phyloP scores from a whole-genome alignment of 495 filamentous ascomycete species.

The Aspergillus indologenus region DNA sequence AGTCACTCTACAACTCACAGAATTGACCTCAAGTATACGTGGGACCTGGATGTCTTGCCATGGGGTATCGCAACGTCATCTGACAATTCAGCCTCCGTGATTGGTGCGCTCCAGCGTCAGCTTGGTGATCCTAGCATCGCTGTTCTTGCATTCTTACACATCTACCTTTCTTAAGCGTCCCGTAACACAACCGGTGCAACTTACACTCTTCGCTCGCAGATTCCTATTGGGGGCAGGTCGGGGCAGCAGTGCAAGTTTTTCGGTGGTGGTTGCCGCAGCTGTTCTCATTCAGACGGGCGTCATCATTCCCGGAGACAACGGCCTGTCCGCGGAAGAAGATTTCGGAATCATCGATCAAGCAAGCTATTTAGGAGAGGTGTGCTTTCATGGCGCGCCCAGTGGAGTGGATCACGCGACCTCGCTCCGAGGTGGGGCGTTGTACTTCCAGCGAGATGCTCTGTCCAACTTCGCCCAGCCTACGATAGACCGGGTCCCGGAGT shows the following conservation, averaged over 20 bases:
- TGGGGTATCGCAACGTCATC: too few relatives aligned
- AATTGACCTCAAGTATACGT: not conserved
- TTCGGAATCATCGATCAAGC: not conserved
- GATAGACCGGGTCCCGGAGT: too few relatives aligned
- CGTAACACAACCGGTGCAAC: not conserved
- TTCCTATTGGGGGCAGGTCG: conserved; percentile 80
- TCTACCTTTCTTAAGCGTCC: not conserved
- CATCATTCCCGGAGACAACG: too few relatives aligned
- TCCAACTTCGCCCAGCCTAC: too few relatives aligned
- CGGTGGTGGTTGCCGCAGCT: conserved; percentile 73
- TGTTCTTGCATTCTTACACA: not conserved
- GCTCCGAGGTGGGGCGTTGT: not conserved
- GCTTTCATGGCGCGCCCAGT: not conserved
- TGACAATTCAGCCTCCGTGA: too few relatives aligned
- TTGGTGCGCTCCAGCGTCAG: too few relatives aligned
- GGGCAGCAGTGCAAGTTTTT: conserved; percentile 80
- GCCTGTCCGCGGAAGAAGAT: not conserved
- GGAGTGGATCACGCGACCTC: not conserved
- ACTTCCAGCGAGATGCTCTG: not conserved
- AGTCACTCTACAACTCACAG: too few relatives aligned
- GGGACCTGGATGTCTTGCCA: not conserved
- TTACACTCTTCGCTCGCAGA: conserved; percentile 78
- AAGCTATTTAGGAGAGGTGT: not conserved
- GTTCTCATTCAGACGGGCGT: not conserved
- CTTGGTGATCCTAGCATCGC: too few relatives aligned